phyloP scores from a whole-genome alignment of 768 basidiomycete species.

The Mycena alexandri region DNA sequence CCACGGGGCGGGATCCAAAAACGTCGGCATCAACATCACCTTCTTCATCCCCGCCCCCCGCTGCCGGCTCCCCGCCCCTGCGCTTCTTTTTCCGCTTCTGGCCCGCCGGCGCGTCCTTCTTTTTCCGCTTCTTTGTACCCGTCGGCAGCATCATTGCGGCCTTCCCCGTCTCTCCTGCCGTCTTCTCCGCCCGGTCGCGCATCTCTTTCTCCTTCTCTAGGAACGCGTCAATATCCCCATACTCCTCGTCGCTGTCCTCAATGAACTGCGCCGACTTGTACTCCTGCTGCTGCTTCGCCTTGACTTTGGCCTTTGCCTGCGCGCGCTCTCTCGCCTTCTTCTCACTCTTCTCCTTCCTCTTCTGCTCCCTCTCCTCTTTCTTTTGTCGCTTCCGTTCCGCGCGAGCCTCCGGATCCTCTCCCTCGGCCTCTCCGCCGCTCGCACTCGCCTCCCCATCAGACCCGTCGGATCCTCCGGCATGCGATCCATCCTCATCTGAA shows the following conservation, averaged over 20 bases:
- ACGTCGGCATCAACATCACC: too few relatives aligned
- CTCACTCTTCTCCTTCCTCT: too few relatives aligned
- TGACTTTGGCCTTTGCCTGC: too few relatives aligned
- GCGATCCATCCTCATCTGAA: constrained; percentile 37
- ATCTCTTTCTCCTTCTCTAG: constrained; percentile 37
- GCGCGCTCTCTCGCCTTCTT: too few relatives aligned
- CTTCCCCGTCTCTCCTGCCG: too few relatives aligned
- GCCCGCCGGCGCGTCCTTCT: constrained; percentile 51
- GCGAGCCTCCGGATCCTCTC: too few relatives aligned
- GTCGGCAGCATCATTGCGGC: constrained; percentile 48
- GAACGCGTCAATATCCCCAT: too few relatives aligned
- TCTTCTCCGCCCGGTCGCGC: constrained; percentile 62
- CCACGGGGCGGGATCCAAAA: too few relatives aligned
- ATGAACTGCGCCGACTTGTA: constrained; percentile 95
- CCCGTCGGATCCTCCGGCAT: too few relatives aligned
- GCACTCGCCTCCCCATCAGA: constrained; percentile 38
- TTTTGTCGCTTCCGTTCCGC: too few relatives aligned
- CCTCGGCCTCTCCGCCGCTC: constrained; percentile 41
- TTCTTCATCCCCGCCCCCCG: too few relatives aligned
- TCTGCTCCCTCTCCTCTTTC: too few relatives aligned
- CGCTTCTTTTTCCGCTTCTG: constrained; percentile 48
- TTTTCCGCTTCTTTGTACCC: constrained; percentile 60
- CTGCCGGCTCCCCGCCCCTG: constrained; percentile 34
- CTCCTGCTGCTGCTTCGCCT: constrained; percentile 52
- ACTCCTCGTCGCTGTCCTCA: constrained; percentile 90